A percentile compares a stretch with the other conserved stretches of the same genome.
These are phyloP conservation scores for Erythrobasidium hasegawianum DNA, from an alignment of 1,284 basidiomycete species.

Conservation along the genomic window DNA sequence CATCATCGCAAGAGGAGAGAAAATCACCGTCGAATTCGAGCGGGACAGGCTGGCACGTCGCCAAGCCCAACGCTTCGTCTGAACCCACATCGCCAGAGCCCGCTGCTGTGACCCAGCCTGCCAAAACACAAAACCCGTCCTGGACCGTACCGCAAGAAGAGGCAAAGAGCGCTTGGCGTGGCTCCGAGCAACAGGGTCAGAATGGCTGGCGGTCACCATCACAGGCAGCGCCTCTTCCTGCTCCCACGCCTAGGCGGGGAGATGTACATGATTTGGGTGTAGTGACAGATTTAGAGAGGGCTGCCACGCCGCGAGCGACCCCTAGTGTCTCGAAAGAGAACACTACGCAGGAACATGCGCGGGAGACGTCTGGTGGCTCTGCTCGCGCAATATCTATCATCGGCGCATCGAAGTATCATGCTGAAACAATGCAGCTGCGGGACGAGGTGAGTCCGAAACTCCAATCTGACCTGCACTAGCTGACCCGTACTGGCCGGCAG, in stretches of 20 bases:
- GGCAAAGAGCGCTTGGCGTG: neutral
- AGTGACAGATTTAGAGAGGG: conserved; percentile 21
- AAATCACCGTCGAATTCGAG: neutral
- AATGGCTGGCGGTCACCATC: neutral
- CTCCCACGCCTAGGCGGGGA: conserved; percentile 13
- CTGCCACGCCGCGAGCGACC: conserved; percentile 23
- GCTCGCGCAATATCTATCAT: conserved; percentile 11
- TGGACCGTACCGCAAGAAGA: no score
- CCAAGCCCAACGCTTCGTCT: conserved; percentile 13
- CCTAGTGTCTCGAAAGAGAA: neutral
- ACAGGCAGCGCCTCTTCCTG: conserved; percentile 11
- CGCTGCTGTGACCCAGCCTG: neutral
- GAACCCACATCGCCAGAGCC: no score
- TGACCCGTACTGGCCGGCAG: neutral
- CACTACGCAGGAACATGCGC: neutral
- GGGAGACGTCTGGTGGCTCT: neutral
- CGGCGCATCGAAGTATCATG: conserved; percentile 27
- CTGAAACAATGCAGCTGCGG: conserved; percentile 14
- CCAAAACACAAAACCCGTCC: neutral
- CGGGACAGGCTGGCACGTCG: conserved; percentile 8
- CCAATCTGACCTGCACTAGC: neutral
- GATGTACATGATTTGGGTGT: conserved; percentile 8
- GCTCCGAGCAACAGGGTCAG: neutral
- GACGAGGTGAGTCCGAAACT: conserved; percentile 14
- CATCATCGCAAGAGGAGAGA: conserved; percentile 11